A percentile compares a stretch with the other conserved stretches of the same genome.
phyloP scores from a whole-genome alignment of 2,329 filamentous ascomycete genomes.

The Pyrenophora seminiperda region DNA sequence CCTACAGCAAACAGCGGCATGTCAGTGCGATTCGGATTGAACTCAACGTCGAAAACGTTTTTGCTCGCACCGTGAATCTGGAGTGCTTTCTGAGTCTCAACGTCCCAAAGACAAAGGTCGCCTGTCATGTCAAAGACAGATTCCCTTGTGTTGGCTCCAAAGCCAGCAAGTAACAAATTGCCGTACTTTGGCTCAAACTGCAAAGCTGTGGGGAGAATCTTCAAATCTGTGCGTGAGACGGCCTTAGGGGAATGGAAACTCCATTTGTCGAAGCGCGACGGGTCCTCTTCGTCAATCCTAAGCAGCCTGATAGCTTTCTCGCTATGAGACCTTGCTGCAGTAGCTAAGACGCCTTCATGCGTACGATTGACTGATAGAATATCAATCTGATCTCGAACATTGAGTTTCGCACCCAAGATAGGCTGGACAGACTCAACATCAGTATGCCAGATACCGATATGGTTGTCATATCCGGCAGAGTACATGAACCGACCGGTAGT shows the following conservation, averaged over 20 bases:
- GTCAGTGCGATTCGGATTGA: slow-evolving; percentile 53
- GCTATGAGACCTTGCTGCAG: slow-evolving; percentile 49
- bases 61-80: slow-evolving; percentile 55
- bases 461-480: slow-evolving; percentile 61
- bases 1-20: slow-evolving; percentile 59
- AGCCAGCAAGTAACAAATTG: slow-evolving; percentile 60
- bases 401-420: slow-evolving; percentile 32
- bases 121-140: slow-evolving; percentile 51
- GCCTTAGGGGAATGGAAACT: slow-evolving; percentile 43
- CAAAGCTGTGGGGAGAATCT: slow-evolving; percentile 39
- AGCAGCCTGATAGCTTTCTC: slow-evolving; percentile 46
- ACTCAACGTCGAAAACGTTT: slow-evolving; percentile 64
- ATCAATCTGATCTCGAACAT: slow-evolving; percentile 57
- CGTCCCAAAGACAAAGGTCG: slow-evolving; percentile 61
- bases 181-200: slow-evolving; percentile 39
- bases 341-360: slow-evolving; percentile 52
- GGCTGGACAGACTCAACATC: slow-evolving; percentile 31
- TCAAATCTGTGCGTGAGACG: slow-evolving; percentile 31
- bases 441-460: slow-evolving; percentile 52
- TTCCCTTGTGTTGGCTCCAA: slow-evolving; percentile 50
- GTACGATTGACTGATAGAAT: slow-evolving; percentile 55
- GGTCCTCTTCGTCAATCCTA: slow-evolving; percentile 21
- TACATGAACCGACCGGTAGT: slow-evolving; percentile 53
- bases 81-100: slow-evolving; percentile 50
- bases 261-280: slow-evolving; percentile 5